phyloP scores from a whole-genome alignment of 108 stramenopile genomes.

The Epithemia pelagica region DNA sequence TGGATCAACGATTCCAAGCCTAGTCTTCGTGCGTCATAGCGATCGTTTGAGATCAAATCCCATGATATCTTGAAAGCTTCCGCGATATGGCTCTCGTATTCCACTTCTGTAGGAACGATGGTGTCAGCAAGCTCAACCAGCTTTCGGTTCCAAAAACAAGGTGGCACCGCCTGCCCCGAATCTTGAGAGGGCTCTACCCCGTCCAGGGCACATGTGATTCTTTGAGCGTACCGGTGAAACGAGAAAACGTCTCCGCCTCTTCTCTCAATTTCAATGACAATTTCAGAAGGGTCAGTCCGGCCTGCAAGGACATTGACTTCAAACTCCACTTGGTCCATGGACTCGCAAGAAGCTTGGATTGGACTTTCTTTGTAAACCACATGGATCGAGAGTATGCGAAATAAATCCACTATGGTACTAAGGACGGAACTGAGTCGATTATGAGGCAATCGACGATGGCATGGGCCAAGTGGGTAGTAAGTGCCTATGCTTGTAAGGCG shows the following conservation, averaged over 20 bases:
- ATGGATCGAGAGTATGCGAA: not conserved
- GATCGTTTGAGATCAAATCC: not conserved
- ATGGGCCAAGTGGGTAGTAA: not conserved
- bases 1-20: not conserved
- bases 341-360: not conserved
- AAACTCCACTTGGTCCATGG: not conserved
- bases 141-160: not conserved
- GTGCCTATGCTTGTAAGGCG: not conserved
- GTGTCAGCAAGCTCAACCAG: not conserved
- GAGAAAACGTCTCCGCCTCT: not conserved
- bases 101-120: not conserved
- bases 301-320: not conserved
- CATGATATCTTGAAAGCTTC: not conserved
- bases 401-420: not conserved
- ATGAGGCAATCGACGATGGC: not conserved
- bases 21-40: not conserved
- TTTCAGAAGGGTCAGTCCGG: not conserved
- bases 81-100: not conserved
- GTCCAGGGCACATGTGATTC: not conserved
- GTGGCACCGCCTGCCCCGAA: too few species aligned
- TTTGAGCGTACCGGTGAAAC: not conserved
- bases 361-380: not conserved
- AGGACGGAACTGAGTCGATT: not conserved
- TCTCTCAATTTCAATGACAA: not conserved
- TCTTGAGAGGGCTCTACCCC: not conserved